A percentile compares a stretch with the other conserved stretches of the same genome.
These are phyloP conservation scores for Geosmithia morbida DNA, from an alignment of 2,329 filamentous ascomycete species.

Conservation along the genomic window DNA sequence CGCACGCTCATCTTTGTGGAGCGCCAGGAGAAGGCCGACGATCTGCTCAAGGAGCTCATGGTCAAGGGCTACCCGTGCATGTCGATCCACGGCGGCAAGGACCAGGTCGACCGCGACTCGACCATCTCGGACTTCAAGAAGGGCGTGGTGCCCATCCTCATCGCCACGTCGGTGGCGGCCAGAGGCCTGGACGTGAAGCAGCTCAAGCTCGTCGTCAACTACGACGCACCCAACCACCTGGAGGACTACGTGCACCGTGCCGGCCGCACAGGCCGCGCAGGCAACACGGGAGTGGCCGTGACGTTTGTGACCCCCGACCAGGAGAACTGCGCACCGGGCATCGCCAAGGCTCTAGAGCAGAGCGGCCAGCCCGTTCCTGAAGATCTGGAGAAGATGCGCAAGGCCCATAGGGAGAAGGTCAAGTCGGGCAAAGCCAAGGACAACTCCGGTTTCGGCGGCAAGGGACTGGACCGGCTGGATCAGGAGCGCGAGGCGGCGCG, in stretches of 20 bases:
- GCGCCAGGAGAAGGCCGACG: conserved; percentile 79
- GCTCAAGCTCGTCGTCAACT: conserved; percentile 91
- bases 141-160: conserved; percentile 75
- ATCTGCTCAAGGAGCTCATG: conserved; percentile 62
- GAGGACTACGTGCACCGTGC: conserved; percentile 96
- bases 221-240: conserved; percentile 82
- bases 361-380: conserved; percentile 76
- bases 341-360: conserved; percentile 83
- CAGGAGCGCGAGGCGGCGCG: conserved; percentile 80
- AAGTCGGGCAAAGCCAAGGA: conserved; percentile 86
- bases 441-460: conserved; percentile 82
- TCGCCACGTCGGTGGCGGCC: conserved; percentile 90
- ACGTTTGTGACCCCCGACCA: conserved; percentile 89
- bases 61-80: conserved; percentile 80
- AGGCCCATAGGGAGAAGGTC: conserved; percentile 74
- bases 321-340: conserved; percentile 77
- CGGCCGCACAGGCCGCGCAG: conserved; percentile 85
- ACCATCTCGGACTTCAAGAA: conserved; percentile 90
- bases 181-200: conserved; percentile 93
- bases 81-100: conserved; percentile 88
- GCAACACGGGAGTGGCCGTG: conserved; percentile 86
- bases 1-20: conserved; percentile 86
- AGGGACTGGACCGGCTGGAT: conserved; percentile 83
- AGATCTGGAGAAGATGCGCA: conserved; percentile 47
- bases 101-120: conserved; percentile 84